A percentile compares a stretch with the other conserved stretches of the same genome.
These are phyloP conservation scores for Coccomyxa subellipsoidea DNA, from an alignment of 163 green algal genomes.

Conservation along the genomic window DNA sequence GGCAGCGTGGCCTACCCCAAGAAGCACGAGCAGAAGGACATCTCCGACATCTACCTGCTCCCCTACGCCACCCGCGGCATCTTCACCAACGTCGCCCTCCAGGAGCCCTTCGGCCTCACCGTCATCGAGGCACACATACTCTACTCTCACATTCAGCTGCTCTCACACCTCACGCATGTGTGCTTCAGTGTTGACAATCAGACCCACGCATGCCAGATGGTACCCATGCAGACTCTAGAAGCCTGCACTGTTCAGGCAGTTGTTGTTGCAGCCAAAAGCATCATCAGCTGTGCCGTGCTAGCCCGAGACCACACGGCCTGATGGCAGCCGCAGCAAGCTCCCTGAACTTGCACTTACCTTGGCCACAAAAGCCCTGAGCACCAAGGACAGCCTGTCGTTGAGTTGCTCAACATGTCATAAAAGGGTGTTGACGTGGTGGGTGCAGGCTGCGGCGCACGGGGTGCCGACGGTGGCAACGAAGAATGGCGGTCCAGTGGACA, in stretches of 20 bases:
- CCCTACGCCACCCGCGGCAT: conserved; percentile 74
- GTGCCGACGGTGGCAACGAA: conserved; percentile 91
- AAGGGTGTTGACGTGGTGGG: neutral
- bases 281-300: no score
- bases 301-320: no score
- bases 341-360: no score
- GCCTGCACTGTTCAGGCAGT: no score
- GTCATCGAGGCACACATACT: conserved; percentile 77
- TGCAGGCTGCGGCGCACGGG: conserved; percentile 80
- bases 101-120: conserved; percentile 95
- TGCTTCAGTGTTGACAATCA: no score
- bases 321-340: no score
- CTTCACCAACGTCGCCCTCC: conserved; percentile 93
- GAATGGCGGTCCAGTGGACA: conserved; percentile 91
- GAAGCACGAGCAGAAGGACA: conserved; percentile 86
- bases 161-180: no score
- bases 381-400: neutral
- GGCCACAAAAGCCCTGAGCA: no score
- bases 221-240: no score
- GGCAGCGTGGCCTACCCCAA: conserved; percentile 92
- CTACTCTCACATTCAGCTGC: neutral
- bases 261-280: no score
- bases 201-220: no score
- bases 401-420: no score
- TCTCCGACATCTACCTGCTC: conserved; percentile 94